Evolutionary conservation across 768 basidiomycete species (phyloP).

Genomic region (Suillus plorans): DNA sequence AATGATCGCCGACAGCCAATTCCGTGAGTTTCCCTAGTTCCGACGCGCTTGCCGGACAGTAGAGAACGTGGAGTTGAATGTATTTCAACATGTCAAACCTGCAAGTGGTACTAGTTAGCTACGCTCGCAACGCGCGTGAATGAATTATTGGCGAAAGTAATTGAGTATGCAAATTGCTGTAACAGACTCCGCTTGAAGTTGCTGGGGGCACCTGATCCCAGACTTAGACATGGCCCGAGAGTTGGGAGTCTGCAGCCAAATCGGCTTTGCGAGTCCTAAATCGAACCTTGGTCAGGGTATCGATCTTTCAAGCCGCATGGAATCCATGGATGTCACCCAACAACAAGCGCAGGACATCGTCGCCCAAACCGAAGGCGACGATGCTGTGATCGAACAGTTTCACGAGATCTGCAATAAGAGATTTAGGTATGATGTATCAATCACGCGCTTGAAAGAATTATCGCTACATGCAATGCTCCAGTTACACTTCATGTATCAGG

Average conservation of each 20-base stretch:
- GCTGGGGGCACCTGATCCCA: too few relatives aligned
- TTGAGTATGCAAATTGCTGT: too few relatives aligned
- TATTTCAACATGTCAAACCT: neutral
- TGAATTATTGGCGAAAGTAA: too few relatives aligned
- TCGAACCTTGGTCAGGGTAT: neutral
- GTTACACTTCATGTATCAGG: constrained; percentile 26
- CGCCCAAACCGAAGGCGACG: constrained; percentile 20
- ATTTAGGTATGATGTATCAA: constrained; percentile 29
- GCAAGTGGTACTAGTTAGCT: too few relatives aligned
- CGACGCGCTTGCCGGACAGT: neutral
- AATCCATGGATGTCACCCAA: constrained; percentile 22
- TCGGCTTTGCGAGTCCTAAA: neutral
- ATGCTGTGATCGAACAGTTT: constrained; percentile 17
- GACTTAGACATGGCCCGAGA: too few relatives aligned
- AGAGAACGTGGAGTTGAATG: neutral
- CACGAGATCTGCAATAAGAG: constrained; percentile 23
- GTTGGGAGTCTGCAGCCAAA: too few relatives aligned
- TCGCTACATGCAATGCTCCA: constrained; percentile 17
- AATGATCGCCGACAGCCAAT: neutral
- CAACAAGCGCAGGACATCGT: constrained; percentile 33
- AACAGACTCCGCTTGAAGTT: neutral
- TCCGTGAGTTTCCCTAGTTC: neutral
- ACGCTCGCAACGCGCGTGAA: too few relatives aligned
- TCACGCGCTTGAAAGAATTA: neutral
- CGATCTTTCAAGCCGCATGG: neutral